Percentiles rank a stretch among this genome's conserved stretches.
Evolutionary conservation across 1,139 yeast species (phyloP).

Genomic region (Pichia kudriavzevii): DNA sequence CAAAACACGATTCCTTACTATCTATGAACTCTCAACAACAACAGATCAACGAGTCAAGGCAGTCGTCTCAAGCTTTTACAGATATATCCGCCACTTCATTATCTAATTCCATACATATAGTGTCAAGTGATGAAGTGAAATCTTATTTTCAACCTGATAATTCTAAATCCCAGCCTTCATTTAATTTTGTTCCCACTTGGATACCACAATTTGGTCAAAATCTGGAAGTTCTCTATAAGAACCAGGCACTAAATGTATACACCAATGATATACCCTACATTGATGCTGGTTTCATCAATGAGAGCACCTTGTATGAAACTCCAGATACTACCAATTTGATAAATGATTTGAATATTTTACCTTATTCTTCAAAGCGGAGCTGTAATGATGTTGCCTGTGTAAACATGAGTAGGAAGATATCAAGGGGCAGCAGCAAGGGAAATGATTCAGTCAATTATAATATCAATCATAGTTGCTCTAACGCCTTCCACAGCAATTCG

Average conservation of each 20-base stretch:
- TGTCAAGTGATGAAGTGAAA: conserved; percentile 29
- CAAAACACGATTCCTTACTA: conserved; percentile 11
- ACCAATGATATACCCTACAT: conserved; percentile 50
- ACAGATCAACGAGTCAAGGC: conserved; percentile 11
- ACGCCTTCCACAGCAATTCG: background rate
- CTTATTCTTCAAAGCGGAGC: conserved; percentile 11
- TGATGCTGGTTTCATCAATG: conserved; percentile 30
- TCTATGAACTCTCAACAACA: conserved; percentile 5
- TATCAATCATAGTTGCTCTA: too few relatives aligned
- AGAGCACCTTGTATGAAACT: conserved; percentile 25
- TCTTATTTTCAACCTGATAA: conserved; percentile 34
- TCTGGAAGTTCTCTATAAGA: conserved; percentile 53
- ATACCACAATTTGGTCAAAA: conserved; percentile 49
- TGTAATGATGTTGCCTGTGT: conserved; percentile 5
- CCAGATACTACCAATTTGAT: conserved; percentile 19
- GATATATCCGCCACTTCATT: conserved; percentile 10
- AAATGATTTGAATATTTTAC: conserved; percentile 16
- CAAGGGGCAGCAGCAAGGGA: background rate
- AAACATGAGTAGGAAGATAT: background rate
- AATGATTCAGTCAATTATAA: background rate
- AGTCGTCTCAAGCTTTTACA: conserved; percentile 13
- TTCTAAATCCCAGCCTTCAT: conserved; percentile 30
- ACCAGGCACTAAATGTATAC: conserved; percentile 50
- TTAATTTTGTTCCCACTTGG: conserved; percentile 35
- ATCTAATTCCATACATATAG: conserved; percentile 17